These are phyloP conservation scores for Vigna mungo DNA, from an alignment of 306 rosid species.

Conservation along the genomic window DNA sequence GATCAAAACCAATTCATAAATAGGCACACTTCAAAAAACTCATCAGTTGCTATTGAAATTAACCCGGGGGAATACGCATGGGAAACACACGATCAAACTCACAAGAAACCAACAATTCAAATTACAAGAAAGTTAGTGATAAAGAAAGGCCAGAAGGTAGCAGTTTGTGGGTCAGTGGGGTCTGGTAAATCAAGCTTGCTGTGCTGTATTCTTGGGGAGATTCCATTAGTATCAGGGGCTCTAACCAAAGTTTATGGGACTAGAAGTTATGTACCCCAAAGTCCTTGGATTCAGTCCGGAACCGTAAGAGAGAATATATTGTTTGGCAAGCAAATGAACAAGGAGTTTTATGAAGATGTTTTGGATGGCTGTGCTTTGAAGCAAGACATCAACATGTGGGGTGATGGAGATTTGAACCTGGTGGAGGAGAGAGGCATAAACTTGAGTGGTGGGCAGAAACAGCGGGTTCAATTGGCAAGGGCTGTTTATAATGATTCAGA, in stretches of 20 bases:
- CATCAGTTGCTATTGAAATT: conserved; percentile 61
- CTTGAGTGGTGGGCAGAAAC: conserved; percentile 96
- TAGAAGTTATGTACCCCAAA: conserved; percentile 87
- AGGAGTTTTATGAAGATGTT: conserved; percentile 64
- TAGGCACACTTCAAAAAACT: conserved; percentile 42
- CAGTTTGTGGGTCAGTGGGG: conserved; percentile 86
- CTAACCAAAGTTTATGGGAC: conserved; percentile 62
- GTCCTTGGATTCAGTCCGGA: conserved; percentile 96
- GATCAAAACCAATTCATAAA: conserved; percentile 58
- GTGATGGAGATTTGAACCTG: conserved; percentile 67
- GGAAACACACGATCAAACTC: conserved; percentile 58
- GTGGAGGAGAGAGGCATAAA: conserved; percentile 93
- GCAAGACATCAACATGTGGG: conserved; percentile 78
- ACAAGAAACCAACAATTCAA: conserved; percentile 67
- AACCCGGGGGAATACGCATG: conserved; percentile 75
- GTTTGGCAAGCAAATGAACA: conserved; percentile 77
- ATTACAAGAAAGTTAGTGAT: conserved; percentile 58
- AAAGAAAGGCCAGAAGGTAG: conserved; percentile 78
- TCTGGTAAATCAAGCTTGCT: conserved; percentile 95
- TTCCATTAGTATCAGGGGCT: conserved; percentile 75
- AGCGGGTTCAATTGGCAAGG: conserved; percentile 89
- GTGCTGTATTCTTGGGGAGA: conserved; percentile 75
- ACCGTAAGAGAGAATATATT: conserved; percentile 82
- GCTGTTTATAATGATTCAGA: conserved; percentile 88
- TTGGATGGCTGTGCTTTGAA: conserved; percentile 82